Evolutionary conservation across 2,329 filamentous ascomycete species (phyloP).

Genomic region (Calonectria multiphialidica): DNA sequence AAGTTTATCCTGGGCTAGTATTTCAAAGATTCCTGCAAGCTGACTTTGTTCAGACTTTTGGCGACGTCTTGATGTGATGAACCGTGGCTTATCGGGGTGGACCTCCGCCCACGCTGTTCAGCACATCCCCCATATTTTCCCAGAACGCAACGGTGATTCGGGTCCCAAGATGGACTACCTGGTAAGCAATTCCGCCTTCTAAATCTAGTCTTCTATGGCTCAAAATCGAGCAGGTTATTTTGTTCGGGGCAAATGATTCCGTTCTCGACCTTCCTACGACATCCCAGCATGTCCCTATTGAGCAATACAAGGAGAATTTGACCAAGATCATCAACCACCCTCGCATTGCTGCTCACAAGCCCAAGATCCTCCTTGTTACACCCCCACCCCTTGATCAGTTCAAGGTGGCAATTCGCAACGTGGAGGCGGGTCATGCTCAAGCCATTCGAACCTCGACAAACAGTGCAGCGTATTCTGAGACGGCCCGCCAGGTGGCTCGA

Average conservation of each 20-base stretch:
- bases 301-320: slow-evolving; percentile 80
- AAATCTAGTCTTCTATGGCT: slow-evolving; percentile 28
- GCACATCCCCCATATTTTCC: slow-evolving; percentile 78
- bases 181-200: slow-evolving; percentile 55
- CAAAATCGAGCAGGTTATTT: slow-evolving; percentile 68
- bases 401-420: slow-evolving; percentile 64
- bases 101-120: slow-evolving; percentile 81
- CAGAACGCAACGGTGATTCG: slow-evolving; percentile 65
- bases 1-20: slow-evolving; percentile 43
- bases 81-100: slow-evolving; percentile 89
- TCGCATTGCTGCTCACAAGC: slow-evolving; percentile 74
- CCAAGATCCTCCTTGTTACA: slow-evolving; percentile 81
- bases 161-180: slow-evolving; percentile 75
- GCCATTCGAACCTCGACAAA: slow-evolving; percentile 60
- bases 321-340: slow-evolving; percentile 79
- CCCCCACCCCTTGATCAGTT: slow-evolving; percentile 88
- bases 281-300: slow-evolving; percentile 82
- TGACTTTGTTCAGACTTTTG: slow-evolving; percentile 66
- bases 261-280: slow-evolving; percentile 72
- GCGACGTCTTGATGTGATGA: slow-evolving; percentile 86
- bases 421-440: slow-evolving; percentile 57
- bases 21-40: not conserved
- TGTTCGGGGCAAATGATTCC: slow-evolving; percentile 94
- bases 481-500: slow-evolving; percentile 75
- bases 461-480: slow-evolving; percentile 68